phyloP scores from a whole-genome alignment of 352 stramenopile species.

The Pythium dissimile region DNA sequence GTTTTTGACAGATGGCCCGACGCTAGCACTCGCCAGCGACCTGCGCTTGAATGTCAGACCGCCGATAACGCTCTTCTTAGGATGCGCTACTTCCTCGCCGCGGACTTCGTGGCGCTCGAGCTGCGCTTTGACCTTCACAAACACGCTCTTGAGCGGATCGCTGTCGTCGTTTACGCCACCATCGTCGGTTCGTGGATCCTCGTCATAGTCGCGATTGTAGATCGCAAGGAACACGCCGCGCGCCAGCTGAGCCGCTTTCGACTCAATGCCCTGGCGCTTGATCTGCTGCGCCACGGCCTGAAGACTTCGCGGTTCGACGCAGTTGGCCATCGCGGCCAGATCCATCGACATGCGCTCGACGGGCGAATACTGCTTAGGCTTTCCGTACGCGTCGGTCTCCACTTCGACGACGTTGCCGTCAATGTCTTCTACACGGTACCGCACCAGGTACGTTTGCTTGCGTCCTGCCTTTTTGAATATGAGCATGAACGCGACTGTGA shows the following conservation, averaged over 20 bases:
- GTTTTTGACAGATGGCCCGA: background rate
- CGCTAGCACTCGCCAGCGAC: no score
- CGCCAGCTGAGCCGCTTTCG: slow-evolving; percentile 35
- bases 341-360: slow-evolving; percentile 51
- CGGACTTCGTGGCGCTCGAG: slow-evolving; percentile 24
- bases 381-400: slow-evolving; percentile 60
- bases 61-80: background rate
- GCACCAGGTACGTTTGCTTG: slow-evolving; percentile 57
- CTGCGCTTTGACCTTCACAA: slow-evolving; percentile 52
- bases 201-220: slow-evolving; percentile 51
- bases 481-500: slow-evolving; percentile 58
- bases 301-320: slow-evolving; percentile 30
- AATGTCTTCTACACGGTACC: slow-evolving; percentile 61
- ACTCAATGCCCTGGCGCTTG: slow-evolving; percentile 24
- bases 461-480: slow-evolving; percentile 73
- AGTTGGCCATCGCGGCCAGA: slow-evolving; percentile 45
- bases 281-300: slow-evolving; percentile 33
- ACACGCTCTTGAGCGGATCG: slow-evolving; percentile 37
- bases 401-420: slow-evolving; percentile 57
- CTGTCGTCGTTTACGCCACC: slow-evolving; percentile 5
- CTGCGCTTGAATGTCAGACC: background rate
- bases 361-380: slow-evolving; percentile 41
- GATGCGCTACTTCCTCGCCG: background rate
- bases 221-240: slow-evolving; percentile 57
- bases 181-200: slow-evolving; percentile 30